phyloP scores from a whole-genome alignment of 2,329 filamentous ascomycete genomes.

The Aspergillus caelatus region DNA sequence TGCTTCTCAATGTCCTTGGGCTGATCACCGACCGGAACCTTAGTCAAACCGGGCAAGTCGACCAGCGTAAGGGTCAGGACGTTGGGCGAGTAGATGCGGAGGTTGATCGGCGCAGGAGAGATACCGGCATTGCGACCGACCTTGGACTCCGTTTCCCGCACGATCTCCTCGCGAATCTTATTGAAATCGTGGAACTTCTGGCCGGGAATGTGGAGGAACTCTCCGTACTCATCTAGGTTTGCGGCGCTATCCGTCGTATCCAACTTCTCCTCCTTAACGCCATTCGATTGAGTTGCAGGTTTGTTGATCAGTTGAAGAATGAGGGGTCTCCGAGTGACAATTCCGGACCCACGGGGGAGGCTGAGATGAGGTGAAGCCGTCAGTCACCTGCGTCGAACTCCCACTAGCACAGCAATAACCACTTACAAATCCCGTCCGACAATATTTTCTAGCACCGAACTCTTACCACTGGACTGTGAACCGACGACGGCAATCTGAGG shows the following conservation, averaged over 20 bases:
- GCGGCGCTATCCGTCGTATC: slow-evolving; percentile 79
- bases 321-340: slow-evolving; percentile 92
- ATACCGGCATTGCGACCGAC: slow-evolving; percentile 96
- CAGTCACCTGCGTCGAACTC: slow-evolving; percentile 25
- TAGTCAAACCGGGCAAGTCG: slow-evolving; percentile 93
- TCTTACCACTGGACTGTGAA: slow-evolving; percentile 98
- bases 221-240: slow-evolving; percentile 95
- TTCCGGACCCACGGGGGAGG: slow-evolving; percentile 94
- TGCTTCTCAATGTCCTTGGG: slow-evolving; percentile 95
- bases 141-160: slow-evolving; percentile 93
- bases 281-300: slow-evolving; percentile 68
- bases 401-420: slow-evolving; percentile 4
- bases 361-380: slow-evolving; percentile 51
- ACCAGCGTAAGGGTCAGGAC: slow-evolving; percentile 96
- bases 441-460: slow-evolving; percentile 97
- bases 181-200: slow-evolving; percentile 98
- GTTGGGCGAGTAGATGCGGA: slow-evolving; percentile 97
- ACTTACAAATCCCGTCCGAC: slow-evolving; percentile 97
- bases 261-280: slow-evolving; percentile 66
- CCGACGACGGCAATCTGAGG: slow-evolving; percentile 98
- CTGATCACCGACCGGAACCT: slow-evolving; percentile 95
- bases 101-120: slow-evolving; percentile 93
- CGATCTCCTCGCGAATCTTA: slow-evolving; percentile 97
- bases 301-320: slow-evolving; percentile 98
- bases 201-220: slow-evolving; percentile 96